Percentiles rank a stretch among this genome's conserved stretches.
Conservation (phyloP, 2,329 filamentous ascomycete genomes). For the Sporothrix schenckii region DNA sequence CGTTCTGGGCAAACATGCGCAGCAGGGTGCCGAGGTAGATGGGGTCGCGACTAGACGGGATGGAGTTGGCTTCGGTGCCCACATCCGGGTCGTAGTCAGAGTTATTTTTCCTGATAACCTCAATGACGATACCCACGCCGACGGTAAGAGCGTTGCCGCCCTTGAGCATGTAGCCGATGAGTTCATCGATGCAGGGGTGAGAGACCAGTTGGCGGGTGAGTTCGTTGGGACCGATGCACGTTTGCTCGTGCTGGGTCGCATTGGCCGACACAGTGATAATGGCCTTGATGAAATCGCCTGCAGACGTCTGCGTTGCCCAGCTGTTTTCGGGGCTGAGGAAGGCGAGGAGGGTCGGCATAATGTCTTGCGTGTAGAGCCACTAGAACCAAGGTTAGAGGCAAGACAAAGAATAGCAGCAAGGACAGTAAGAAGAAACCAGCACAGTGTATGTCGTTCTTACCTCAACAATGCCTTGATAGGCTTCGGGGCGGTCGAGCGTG, state of each 20-base stretch:
- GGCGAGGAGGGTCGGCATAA: constrained; percentile 83
- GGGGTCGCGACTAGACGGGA: constrained; percentile 83
- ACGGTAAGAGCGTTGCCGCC: constrained; percentile 95
- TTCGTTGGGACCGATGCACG: constrained; percentile 98
- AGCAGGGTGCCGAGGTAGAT: constrained; percentile 93
- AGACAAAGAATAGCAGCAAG: background rate
- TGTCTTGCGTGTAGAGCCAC: constrained; percentile 89
- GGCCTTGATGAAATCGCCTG: constrained; percentile 95
- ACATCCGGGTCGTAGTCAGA: constrained; percentile 97
- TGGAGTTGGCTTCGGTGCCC: constrained; percentile 74
- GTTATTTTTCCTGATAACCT: constrained; percentile 99
- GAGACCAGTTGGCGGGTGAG: constrained; percentile 94
- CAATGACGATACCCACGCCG: constrained; percentile 94
- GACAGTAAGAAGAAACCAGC: background rate
- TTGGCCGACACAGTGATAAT: constrained; percentile 99
- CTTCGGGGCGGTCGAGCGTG: constrained; percentile 88
- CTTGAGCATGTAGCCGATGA: constrained; percentile 89
- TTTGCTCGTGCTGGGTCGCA: constrained; percentile 95
- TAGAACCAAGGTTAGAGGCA: constrained; percentile 42
- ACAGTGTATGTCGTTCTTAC: constrained; percentile 47
- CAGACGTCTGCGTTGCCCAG: constrained; percentile 91
- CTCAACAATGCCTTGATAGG: constrained; percentile 90
- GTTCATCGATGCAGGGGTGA: constrained; percentile 74
- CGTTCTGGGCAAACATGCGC: constrained; percentile 83
- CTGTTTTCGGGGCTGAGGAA: constrained; percentile 84